These are phyloP conservation scores for Aspergillus fumigatiaffinis DNA, from an alignment of 2,329 filamentous ascomycete genomes.

Conservation along the genomic window DNA sequence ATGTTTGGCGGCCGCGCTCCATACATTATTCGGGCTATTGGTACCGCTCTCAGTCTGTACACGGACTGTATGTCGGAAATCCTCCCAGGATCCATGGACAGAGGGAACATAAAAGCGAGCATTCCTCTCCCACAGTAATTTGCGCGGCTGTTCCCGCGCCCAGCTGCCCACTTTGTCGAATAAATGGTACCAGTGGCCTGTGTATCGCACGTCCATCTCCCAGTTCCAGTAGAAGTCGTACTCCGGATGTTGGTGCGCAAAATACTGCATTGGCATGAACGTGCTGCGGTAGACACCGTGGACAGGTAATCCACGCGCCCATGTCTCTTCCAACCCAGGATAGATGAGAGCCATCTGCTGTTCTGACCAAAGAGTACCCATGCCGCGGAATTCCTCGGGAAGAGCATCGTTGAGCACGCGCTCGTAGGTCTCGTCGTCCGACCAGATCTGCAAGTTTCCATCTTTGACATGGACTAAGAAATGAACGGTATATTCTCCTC, in stretches of 20 bases:
- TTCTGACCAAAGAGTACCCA: constrained; percentile 91
- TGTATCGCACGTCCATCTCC: constrained; percentile 78
- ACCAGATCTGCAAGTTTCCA: constrained; percentile 73
- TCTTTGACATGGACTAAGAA: constrained; percentile 84
- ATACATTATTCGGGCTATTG: constrained; percentile 63
- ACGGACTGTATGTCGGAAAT: constrained; percentile 72
- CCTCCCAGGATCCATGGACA: constrained; percentile 73
- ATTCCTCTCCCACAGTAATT: constrained; percentile 78
- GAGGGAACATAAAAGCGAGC: constrained; percentile 72
- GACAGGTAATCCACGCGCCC: constrained; percentile 67
- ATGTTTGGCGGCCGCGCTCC: constrained; percentile 48
- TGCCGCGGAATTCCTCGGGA: constrained; percentile 79
- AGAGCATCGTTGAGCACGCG: constrained; percentile 65
- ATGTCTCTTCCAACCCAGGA: constrained; percentile 78
- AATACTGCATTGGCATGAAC: constrained; percentile 93
- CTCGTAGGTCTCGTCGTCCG: constrained; percentile 69
- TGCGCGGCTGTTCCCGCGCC: constrained; percentile 69
- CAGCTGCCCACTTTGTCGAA: constrained; percentile 66
- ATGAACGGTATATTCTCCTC: constrained; percentile 77
- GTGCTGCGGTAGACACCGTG: constrained; percentile 91
- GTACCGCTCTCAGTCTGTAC: constrained; percentile 70
- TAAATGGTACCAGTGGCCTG: constrained; percentile 77
- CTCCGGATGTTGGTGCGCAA: constrained; percentile 74
- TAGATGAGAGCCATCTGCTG: constrained; percentile 90
- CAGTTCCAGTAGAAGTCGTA: constrained; percentile 84